Evolutionary conservation across 495 filamentous ascomycete species (phyloP).

Genomic region (Friedmanniomyces simplex): DNA sequence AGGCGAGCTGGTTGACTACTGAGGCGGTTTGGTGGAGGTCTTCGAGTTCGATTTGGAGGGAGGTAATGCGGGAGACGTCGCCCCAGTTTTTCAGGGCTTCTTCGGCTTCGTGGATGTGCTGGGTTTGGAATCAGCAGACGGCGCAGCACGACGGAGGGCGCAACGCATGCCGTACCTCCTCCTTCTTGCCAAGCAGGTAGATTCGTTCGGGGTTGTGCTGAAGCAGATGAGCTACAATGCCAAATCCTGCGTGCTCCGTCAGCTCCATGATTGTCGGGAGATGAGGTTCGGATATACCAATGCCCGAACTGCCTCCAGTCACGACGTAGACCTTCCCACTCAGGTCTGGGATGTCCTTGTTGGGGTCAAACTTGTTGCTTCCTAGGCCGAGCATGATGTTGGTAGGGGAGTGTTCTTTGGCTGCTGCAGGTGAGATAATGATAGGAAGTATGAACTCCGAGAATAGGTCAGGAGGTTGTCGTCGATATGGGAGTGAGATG

Average conservation of each 20-base stretch:
- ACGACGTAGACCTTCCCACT: constrained; percentile 29
- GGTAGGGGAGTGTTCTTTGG: too few relatives aligned
- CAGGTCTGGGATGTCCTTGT: constrained; percentile 37
- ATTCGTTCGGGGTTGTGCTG: constrained; percentile 40
- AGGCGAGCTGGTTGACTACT: constrained; percentile 23
- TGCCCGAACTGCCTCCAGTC: constrained; percentile 28
- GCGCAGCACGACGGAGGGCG: neutral
- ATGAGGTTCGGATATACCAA: too few relatives aligned
- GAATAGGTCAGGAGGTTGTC: too few relatives aligned
- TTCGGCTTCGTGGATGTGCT: constrained; percentile 25
- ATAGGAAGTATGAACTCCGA: too few relatives aligned
- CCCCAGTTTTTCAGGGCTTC: constrained; percentile 24
- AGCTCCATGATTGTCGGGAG: too few relatives aligned
- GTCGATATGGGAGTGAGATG: too few relatives aligned
- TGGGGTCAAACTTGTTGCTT: constrained; percentile 35
- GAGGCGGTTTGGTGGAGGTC: constrained; percentile 22
- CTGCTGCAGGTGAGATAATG: too few relatives aligned
- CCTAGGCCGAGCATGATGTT: constrained; percentile 2
- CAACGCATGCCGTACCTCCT: constrained; percentile 3
- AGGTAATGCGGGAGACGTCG: constrained; percentile 20
- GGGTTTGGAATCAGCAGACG: neutral
- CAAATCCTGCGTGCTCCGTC: constrained; percentile 26
- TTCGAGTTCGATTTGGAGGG: constrained; percentile 25
- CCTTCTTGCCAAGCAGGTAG: constrained; percentile 37
- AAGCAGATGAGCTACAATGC: constrained; percentile 43